These are phyloP conservation scores for Linnemannia hyalina DNA, from an alignment of 192 early-diverging fungal genomes.

Conservation along the genomic window DNA sequence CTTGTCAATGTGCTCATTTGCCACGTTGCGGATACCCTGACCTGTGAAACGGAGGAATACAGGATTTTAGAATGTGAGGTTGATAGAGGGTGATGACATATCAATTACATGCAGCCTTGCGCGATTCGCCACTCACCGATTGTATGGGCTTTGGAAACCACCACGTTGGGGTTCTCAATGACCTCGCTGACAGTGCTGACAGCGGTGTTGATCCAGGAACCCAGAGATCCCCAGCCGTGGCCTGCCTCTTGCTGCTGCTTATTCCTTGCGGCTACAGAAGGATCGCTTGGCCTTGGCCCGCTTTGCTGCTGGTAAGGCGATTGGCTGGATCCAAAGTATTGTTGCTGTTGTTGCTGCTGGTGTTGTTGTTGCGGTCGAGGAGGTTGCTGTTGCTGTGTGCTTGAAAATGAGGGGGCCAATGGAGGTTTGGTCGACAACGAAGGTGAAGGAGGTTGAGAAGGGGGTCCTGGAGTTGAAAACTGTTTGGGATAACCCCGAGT, in stretches of 20 bases:
- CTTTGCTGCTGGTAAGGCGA: background rate
- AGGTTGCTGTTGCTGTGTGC: background rate
- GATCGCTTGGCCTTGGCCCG: background rate
- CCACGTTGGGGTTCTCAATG: conserved; percentile 50
- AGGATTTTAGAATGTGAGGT: background rate
- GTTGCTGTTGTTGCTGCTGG: background rate
- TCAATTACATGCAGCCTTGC: background rate
- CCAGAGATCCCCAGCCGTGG: conserved; percentile 44
- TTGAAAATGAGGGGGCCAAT: background rate
- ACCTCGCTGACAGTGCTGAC: conserved; percentile 51
- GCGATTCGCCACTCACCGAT: conserved; percentile 16
- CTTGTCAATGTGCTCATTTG: conserved; percentile 47
- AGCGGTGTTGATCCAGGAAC: conserved; percentile 51
- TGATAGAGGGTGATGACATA: background rate
- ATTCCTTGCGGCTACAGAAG: background rate
- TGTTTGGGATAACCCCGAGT: background rate
- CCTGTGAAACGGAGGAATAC: background rate
- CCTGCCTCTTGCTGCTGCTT: conserved; percentile 6
- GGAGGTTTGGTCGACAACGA: background rate
- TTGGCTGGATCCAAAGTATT: background rate
- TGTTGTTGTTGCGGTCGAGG: background rate
- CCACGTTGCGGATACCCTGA: conserved; percentile 45
- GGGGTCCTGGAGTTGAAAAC: background rate
- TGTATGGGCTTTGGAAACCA: conserved; percentile 43
- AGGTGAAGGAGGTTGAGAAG: background rate